Base-by-base conservation (phyloP, 164 flowering plant species). In the Cinnamomum micranthum region DNA sequence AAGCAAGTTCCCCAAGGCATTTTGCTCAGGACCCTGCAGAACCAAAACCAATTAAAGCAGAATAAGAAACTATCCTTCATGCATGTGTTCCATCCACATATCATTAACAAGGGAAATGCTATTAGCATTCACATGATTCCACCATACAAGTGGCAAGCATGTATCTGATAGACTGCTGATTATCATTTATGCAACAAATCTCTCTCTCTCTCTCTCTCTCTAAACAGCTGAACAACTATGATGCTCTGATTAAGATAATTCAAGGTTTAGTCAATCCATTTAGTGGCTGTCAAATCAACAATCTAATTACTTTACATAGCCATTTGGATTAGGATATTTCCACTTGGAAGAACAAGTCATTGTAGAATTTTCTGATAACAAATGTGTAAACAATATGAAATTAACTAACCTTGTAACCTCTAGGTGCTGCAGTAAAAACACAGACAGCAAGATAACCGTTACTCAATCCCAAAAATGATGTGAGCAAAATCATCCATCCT, bases 361-460 rank as follows among this genome's bases (percentile, higher is more conserved):
- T 27, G 13, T 51, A 55, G 20, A 2, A 12, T 24, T 19, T 17
- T 22, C 27, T 23, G 27, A 28, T 4, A 71, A 4, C 15, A 25
- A 52, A 55, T 51, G 51, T 24, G 33, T n/a, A 14, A 14, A 27
- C 47, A 22, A 23, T 19, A 33, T 2, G 23, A 6, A 25, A 28
- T 17, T 14, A 67, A 76, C 72, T 20, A 55, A 86, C 91, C 90
- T 84, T 90, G 84, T 88, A 90, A 35, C 91, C 92, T 81, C 82
- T 85, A 15, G 92, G 94, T 28, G 92, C 94, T 0, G 52, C 80
- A 2, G 87, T 88, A 3, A 88, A 74, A 71, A 87, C 84, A 75
- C 87, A 86, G 22, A 90, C 91, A 20, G 91, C 87, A 68, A 90
- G 86, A 73, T 90, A 70, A 55, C 91, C 91, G 72, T 90, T 88